Base-by-base conservation (phyloP, 352 stramenopile species). In the Globisporangium radiosum region DNA sequence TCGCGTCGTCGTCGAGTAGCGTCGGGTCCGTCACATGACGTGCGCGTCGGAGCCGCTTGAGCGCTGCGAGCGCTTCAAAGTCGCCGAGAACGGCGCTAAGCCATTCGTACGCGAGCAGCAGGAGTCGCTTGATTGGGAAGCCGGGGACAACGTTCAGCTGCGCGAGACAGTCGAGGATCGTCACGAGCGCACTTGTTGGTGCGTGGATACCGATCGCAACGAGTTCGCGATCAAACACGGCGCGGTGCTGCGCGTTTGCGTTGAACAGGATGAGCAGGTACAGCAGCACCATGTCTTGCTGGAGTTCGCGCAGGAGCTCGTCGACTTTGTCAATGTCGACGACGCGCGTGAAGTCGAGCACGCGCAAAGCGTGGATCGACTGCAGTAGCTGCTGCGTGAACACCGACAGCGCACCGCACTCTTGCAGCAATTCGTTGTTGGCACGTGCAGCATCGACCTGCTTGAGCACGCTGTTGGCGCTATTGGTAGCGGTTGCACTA, bases 201-300 rank as follows among this genome's bases (percentile, higher is more conserved):
- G 68, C 66, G 40, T 62, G 76, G 43, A 82, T 75, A n/a, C 79
- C 83, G 51, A 88, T 64, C 38, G 80, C 66, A 64, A 84, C 82
- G 47, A 93, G 69, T 59, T 90, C 70, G 11, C 83, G 77, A 42
- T 90, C 77, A 50, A 91, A 87, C 36, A 85, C 75, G 3, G 69
- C 59, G 49, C 49, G 38, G 45, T 87, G 87, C 38, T 81, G 66
- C 56, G 76, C 72, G 63, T 88, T 72, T 13, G 76, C 63, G 52
- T 88, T 93, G 60, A 93, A 88, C 15, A 90, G 54, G 15, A 93
- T 84, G 2, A 91, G 66, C 56, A 90, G 54, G 56, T 88, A 93
- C 57, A 90, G 75, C 33, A 93, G 76, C 60, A 81, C 78, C 76
- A 93, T 90, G 56, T 85, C 76, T 39, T 83, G 79, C 55, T 93